Base-by-base conservation (phyloP, 2,329 filamentous ascomycete species). In the Fusarium staphyleae region DNA sequence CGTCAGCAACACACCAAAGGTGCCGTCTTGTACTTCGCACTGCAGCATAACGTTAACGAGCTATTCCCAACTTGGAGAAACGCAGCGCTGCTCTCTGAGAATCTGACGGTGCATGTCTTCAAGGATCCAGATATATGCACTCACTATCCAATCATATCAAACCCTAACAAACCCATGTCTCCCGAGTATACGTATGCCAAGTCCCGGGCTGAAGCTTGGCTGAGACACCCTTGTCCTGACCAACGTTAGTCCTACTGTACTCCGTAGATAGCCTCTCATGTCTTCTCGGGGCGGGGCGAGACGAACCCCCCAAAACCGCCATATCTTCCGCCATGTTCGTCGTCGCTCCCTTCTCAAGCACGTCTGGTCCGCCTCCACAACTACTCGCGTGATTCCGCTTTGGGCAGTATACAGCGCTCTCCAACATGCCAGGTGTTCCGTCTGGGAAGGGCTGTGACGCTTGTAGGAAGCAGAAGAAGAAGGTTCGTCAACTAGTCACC, bases 391-490 rank as follows among this genome's bases (percentile, higher is more conserved):
- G 24, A 14, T 64, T 52, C 61, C 62, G 4, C 15, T 49, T 66
- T 53, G 3, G 65, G 66, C 41, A 46, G 60, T 39, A 67, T 54
- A 45, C 13, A 29, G 61, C 66, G 65, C 55, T 63, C 22, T 39
- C n/a, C 3, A 52, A 30, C 2, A 82, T 82, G 80, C 78, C 79
- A 0, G 80, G 80, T 18, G 80, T 82, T 14, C 80, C 80, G 16
- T 77, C 77, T 8, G 75, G 77, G 43, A 75, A 76, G 51, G 80
- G 77, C 28, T 82, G 80, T 57, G 77, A 82, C 49, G 77, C 72
- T 12, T 82, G 79, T 60, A 75, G 78, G 28, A 78, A 74, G 57
- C 77, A 80, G 57, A 82, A 81, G 74, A 82, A 82, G 67, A 82
- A 81, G 75, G 80, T 79, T 66, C 12, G 65, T 48, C 33, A 19